phyloP scores from a whole-genome alignment of 2,329 filamentous ascomycete species.

The Metarhizium album region DNA sequence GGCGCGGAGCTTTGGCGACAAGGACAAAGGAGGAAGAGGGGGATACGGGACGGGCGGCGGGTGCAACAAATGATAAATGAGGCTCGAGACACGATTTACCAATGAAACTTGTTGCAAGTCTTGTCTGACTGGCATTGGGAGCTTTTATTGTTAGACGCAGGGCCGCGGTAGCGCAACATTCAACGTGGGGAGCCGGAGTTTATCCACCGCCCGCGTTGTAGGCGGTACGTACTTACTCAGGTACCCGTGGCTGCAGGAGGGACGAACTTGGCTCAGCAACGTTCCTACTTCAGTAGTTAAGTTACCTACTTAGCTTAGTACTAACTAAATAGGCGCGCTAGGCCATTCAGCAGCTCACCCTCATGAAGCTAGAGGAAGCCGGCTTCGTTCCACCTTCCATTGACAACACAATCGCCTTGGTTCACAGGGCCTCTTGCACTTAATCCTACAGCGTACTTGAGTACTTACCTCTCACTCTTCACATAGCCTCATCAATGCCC shows the following conservation, averaged over 20 bases:
- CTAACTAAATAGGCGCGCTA: too few species aligned
- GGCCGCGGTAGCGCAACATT: background rate
- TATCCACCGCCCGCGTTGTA: conserved; percentile 1
- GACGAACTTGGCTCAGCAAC: too few species aligned
- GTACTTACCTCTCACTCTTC: background rate
- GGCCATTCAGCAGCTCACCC: background rate
- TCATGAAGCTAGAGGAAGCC: too few species aligned
- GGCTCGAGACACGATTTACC: background rate
- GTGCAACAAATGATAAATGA: background rate
- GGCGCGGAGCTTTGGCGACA: background rate
- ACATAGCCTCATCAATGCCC: background rate
- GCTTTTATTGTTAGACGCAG: background rate
- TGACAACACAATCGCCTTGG: background rate
- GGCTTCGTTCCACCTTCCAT: background rate
- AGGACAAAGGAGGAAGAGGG: background rate
- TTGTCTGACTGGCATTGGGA: background rate
- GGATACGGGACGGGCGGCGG: background rate
- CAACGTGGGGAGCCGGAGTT: conserved; percentile 5
- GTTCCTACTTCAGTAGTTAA: too few species aligned
- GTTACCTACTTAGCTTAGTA: too few species aligned
- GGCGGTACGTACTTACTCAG: too few species aligned
- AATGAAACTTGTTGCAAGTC: background rate
- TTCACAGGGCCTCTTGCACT: too few species aligned
- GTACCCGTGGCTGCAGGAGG: too few species aligned
- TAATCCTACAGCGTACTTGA: background rate